These are phyloP conservation scores for Odontarrhena argentea DNA, from an alignment of 345 rosid species.

Conservation along the genomic window DNA sequence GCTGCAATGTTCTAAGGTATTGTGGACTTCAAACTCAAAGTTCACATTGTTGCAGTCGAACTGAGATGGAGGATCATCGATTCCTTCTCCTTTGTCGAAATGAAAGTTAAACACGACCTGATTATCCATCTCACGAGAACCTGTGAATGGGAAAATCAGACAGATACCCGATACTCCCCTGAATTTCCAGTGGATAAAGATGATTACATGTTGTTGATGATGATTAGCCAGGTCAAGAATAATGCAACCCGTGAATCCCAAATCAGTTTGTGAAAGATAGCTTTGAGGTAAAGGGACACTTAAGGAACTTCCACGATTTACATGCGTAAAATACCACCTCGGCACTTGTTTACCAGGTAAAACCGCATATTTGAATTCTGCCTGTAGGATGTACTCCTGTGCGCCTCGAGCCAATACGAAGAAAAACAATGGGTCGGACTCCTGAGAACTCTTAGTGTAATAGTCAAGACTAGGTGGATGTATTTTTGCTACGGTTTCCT, in stretches of 20 bases:
- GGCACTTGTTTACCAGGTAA: background rate
- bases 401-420: background rate
- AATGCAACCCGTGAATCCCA: slow-evolving; percentile 1
- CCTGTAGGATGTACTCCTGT: background rate
- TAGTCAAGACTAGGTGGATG: too few species aligned
- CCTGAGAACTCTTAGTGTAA: too few species aligned
- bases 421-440: too few species aligned
- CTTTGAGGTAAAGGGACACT: background rate
- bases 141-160: too few species aligned
- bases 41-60: background rate
- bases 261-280: too few species aligned
- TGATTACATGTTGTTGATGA: background rate
- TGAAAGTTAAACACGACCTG: too few species aligned
- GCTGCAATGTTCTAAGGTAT: too few species aligned
- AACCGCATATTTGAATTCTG: background rate
- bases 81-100: too few species aligned
- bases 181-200: background rate
- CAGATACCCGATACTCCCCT: background rate
- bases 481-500: too few species aligned
- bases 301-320: background rate
- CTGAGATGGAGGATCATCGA: background rate
- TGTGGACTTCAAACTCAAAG: background rate
- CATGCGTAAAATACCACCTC: background rate
- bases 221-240: background rate
- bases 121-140: background rate